Percentiles rank a stretch among this genome's conserved stretches.
phyloP scores from a whole-genome alignment of 176 grass and related monocot species.

The Eremochloa ophiuroides region DNA sequence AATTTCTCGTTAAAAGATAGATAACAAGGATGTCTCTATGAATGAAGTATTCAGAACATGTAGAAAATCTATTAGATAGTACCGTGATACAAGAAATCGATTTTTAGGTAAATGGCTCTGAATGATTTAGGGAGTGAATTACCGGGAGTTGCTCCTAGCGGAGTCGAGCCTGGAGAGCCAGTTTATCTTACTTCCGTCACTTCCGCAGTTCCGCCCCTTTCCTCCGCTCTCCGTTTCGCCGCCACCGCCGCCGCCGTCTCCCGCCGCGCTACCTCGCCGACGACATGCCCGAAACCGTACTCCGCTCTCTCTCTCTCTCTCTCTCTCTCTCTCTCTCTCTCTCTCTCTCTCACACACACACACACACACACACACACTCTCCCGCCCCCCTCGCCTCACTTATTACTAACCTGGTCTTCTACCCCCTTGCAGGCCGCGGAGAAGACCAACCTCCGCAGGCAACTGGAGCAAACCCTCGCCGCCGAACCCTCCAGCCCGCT shows the following conservation, averaged over 20 bases:
- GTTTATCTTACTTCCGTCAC: background rate
- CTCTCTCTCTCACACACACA: background rate
- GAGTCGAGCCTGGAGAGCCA: background rate
- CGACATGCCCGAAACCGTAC: constrained; percentile 41
- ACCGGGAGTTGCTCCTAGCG: too few relatives aligned
- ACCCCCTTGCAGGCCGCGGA: constrained; percentile 39
- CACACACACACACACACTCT: too few relatives aligned
- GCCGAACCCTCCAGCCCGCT: constrained; percentile 49
- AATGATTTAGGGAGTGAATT: too few relatives aligned
- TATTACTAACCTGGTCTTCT: constrained; percentile 9
- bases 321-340: background rate
- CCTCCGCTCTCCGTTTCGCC: constrained; percentile 1
- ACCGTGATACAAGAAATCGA: too few relatives aligned
- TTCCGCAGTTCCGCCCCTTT: background rate
- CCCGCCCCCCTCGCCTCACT: background rate
- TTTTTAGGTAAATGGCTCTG: too few relatives aligned
- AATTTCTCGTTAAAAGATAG: too few relatives aligned
- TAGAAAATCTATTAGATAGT: too few relatives aligned
- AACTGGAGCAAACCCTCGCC: constrained; percentile 57
- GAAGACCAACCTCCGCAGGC: constrained; percentile 21
- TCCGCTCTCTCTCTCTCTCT: background rate
- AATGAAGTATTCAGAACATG: too few relatives aligned
- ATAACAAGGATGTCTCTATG: too few relatives aligned
- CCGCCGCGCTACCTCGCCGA: background rate
- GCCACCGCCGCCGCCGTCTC: background rate